These are phyloP conservation scores for Lachancea fermentati DNA, from an alignment of 805 yeast species.

Conservation along the genomic window DNA sequence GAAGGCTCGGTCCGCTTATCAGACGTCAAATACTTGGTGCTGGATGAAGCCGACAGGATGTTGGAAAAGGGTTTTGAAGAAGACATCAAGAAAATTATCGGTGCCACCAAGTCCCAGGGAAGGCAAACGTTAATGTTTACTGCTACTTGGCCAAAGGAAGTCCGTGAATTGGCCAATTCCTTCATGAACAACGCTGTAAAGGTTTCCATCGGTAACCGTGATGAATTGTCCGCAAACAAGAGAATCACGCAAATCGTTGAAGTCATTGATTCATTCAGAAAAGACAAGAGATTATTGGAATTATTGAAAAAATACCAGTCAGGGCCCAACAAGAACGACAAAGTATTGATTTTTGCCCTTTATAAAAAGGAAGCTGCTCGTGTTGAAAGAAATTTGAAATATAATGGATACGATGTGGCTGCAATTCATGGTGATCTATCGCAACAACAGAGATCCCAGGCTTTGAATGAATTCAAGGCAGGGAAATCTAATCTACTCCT, in stretches of 20 bases:
- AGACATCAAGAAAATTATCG: constrained; percentile 81
- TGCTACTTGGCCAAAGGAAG: constrained; percentile 99
- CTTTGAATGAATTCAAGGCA: constrained; percentile 76
- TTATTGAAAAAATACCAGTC: constrained; percentile 70
- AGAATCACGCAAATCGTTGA: constrained; percentile 91
- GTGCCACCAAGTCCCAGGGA: constrained; percentile 42
- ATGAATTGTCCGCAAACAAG: constrained; percentile 90
- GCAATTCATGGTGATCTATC: constrained; percentile 95
- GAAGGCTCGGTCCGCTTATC: constrained; percentile 77
- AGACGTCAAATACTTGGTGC: constrained; percentile 67
- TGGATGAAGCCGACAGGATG: constrained; percentile 99
- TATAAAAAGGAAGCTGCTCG: constrained; percentile 96
- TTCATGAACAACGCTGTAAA: constrained; percentile 85
- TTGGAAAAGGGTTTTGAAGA: constrained; percentile 97
- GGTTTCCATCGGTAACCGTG: constrained; percentile 89
- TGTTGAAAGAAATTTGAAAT: constrained; percentile 67
- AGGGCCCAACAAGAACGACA: constrained; percentile 63
- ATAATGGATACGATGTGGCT: constrained; percentile 75
- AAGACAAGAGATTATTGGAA: constrained; percentile 70
- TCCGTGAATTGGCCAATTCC: constrained; percentile 80
- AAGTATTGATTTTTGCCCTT: constrained; percentile 84
- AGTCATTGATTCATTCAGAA: constrained; percentile 75
- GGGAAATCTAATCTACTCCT: constrained; percentile 72
- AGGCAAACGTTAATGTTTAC: constrained; percentile 98
- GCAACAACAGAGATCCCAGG: constrained; percentile 86